Percentiles rank a stretch among this genome's conserved stretches.
Conservation (phyloP, 2,329 filamentous ascomycete species). For the Aspergillus sp. region DNA sequence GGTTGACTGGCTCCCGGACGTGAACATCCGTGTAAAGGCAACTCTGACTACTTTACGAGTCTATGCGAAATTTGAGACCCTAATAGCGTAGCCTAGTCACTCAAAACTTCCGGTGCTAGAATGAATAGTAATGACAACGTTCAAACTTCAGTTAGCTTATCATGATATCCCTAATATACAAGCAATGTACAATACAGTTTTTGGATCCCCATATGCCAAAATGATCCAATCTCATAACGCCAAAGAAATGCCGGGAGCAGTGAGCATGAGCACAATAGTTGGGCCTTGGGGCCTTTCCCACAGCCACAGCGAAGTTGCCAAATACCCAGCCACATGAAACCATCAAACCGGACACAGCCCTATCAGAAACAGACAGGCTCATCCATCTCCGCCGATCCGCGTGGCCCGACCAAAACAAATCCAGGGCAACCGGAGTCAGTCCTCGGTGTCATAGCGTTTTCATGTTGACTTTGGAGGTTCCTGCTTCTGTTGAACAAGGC, state of each 20-base stretch:
- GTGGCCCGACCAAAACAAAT: no score
- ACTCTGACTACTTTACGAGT: no score
- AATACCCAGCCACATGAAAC: background rate
- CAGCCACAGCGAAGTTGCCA: background rate
- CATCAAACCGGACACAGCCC: background rate
- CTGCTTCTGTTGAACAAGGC: slow-evolving; percentile 34
- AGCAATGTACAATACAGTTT: slow-evolving; percentile 6
- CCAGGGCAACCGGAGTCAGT: no score
- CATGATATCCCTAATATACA: slow-evolving; percentile 19
- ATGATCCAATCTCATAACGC: slow-evolving; percentile 20
- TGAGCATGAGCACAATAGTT: background rate
- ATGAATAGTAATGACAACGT: background rate
- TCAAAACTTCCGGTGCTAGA: background rate
- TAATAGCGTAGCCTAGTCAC: background rate
- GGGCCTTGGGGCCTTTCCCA: background rate
- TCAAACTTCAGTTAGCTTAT: slow-evolving; percentile 11
- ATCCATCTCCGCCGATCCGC: background rate
- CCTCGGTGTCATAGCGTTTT: background rate
- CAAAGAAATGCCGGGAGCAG: slow-evolving; percentile 23
- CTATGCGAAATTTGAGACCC: background rate
- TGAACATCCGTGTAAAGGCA: no score
- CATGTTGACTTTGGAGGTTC: slow-evolving; percentile 15
- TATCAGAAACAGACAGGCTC: background rate
- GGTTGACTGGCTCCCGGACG: no score
- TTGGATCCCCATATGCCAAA: slow-evolving; percentile 17